Evolutionary conservation across 768 basidiomycete genomes (phyloP), one percentile per base, ranked within the genome.

Genomic region (Phanerodontia chrysosporium): DNA sequence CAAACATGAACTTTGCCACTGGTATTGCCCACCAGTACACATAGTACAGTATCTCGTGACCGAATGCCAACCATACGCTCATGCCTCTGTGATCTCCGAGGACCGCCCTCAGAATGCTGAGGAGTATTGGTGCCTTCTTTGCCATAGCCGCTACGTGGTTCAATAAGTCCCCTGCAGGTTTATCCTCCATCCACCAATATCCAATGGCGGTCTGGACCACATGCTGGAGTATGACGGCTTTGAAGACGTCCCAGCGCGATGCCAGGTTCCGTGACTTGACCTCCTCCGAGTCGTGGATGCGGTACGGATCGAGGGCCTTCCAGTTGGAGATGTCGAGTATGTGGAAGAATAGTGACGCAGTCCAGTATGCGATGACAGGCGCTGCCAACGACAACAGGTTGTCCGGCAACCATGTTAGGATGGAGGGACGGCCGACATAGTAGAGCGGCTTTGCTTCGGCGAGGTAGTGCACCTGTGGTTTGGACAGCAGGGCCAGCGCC

Each of bases 1-100:
- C 94, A 28, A 84, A 74, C 0, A 90, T 62, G 32, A 95, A 74
- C 73, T 94, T 94, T 9, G 78, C 68, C 1, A 73, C 65, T 0
- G 97, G 97, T 3, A 95, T 84, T 4, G 77, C 85, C 93, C 95
- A 99, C 96, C 96, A 99, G 71, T 98, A 99, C 18, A 86, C 64
- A 69, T 81, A 81, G 69, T 87, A 81, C 16, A 86, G 79, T 16
- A 77, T 65, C 21, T 78, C 64, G 7, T 71, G 72, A 2, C 75
- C 83, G 59, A 70, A 66, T 16, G 30, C 59, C 28, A 69, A 65
- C 64, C 82, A 65, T n/a, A 80, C 28, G 25, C 68, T 63, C 57
- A 70, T 68, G 0, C 72, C 79, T 0, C 69, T 65, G 42, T 76
- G 65, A 49, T 75, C 70, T 18, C 85, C 84, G 6, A 85, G 57